A percentile compares a stretch with the other conserved stretches of the same genome.
Conservation (phyloP, 1,284 basidiomycete species). For the Cryptococcus sp. region DNA sequence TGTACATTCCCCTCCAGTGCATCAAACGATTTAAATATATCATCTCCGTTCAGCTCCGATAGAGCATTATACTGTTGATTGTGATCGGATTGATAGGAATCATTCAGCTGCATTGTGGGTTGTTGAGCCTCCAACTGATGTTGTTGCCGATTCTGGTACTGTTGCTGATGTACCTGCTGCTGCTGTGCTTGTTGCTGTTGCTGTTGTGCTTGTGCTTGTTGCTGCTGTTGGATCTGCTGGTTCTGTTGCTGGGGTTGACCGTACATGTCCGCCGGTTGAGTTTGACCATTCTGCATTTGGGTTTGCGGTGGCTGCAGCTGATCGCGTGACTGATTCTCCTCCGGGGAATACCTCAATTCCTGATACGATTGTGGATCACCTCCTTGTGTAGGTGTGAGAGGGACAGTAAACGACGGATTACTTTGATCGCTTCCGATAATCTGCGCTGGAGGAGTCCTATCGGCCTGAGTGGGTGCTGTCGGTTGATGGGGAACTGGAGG, state of each 20-base stretch:
- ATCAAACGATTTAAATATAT: not conserved
- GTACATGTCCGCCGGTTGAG: not conserved
- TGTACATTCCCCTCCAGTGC: not conserved
- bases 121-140: not conserved
- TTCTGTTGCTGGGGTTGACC: not conserved
- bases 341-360: not conserved
- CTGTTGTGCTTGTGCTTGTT: not conserved
- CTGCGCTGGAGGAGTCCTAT: not conserved
- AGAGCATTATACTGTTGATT: not conserved
- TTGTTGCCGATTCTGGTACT: not conserved
- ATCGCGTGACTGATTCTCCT: not conserved
- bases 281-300: not conserved
- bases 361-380: not conserved
- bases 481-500: not conserved
- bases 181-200: not conserved
- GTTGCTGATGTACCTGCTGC: not conserved
- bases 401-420: not conserved
- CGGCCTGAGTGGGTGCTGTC: not conserved
- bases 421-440: not conserved
- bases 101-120: not conserved
- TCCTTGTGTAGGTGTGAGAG: not conserved
- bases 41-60: not conserved
- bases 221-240: not conserved
- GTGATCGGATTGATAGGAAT: not conserved
- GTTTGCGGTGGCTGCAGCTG: not conserved